These are phyloP conservation scores for Odontarrhena argentea DNA, from an alignment of 345 rosid genomes.

Conservation along the genomic window DNA sequence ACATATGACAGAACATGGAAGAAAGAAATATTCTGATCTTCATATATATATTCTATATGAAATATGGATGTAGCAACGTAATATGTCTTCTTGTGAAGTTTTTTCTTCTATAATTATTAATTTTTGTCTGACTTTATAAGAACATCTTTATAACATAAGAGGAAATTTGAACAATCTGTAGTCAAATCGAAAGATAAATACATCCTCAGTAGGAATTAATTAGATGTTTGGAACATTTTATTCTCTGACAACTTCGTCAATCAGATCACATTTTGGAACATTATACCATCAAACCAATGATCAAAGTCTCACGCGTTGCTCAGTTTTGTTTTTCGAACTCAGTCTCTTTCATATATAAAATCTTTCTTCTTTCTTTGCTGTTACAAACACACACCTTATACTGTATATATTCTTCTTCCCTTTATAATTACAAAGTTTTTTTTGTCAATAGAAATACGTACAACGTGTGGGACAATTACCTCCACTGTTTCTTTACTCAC, in stretches of 20 bases:
- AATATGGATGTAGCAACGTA: neutral
- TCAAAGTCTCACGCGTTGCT: conserved; percentile 1
- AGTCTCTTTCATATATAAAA: neutral
- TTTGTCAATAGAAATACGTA: conserved; percentile 6
- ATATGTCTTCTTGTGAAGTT: neutral
- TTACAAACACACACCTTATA: neutral
- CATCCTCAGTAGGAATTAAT: neutral
- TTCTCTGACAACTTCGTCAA: conserved; percentile 9
- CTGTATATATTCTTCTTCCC: too few relatives aligned
- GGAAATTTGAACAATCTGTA: conserved; percentile 3
- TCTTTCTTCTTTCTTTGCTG: neutral
- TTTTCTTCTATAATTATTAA: neutral
- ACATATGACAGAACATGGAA: conserved; percentile 7
- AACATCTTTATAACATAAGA: conserved; percentile 25
- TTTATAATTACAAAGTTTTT: neutral
- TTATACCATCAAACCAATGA: conserved; percentile 11
- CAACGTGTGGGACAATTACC: neutral
- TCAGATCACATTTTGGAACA: neutral
- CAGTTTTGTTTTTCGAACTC: neutral
- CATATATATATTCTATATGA: neutral
- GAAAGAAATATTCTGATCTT: neutral
- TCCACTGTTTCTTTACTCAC: neutral
- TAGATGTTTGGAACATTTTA: neutral
- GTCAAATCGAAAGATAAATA: neutral
- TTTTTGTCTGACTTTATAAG: conserved; percentile 15